phyloP scores from a whole-genome alignment of 23 red algal species.

The Chondrus crispus region DNA sequence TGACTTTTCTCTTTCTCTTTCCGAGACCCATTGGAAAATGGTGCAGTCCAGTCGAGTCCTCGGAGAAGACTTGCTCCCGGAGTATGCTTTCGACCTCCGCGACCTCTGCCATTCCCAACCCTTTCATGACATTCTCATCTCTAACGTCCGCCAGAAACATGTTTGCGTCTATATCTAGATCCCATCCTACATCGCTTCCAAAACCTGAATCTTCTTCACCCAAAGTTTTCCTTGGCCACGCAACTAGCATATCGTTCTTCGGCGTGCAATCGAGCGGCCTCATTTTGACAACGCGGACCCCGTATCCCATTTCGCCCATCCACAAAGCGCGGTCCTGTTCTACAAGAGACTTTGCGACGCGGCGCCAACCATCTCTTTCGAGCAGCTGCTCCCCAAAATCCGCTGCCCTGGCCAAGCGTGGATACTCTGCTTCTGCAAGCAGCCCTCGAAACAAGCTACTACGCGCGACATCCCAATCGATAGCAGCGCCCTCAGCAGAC shows the following conservation, averaged over 20 bases:
- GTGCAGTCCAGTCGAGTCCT: neutral
- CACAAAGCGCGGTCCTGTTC: conserved; percentile 47
- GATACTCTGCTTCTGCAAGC: conserved; percentile 25
- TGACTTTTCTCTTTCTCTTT: conserved; percentile 26
- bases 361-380: conserved; percentile 34
- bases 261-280: conserved; percentile 45
- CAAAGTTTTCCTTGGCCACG: conserved; percentile 15
- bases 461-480: neutral
- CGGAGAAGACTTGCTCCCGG: conserved; percentile 5
- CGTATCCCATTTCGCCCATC: conserved; percentile 11
- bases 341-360: conserved; percentile 48
- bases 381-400: conserved; percentile 18
- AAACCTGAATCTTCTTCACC: neutral
- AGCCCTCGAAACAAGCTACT: neutral
- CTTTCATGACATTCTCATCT: conserved; percentile 27
- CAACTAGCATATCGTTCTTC: conserved; percentile 76
- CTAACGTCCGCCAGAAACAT: conserved; percentile 19
- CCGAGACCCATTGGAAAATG: conserved; percentile 24
- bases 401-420: conserved; percentile 29
- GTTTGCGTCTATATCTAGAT: conserved; percentile 2
- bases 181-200: neutral
- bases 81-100: conserved; percentile 16
- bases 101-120: conserved; percentile 8
- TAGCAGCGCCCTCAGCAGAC: neutral
- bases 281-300: conserved; percentile 49